Conservation (phyloP, 2,329 filamentous ascomycete genomes). For the Hypocrella siamensis region DNA sequence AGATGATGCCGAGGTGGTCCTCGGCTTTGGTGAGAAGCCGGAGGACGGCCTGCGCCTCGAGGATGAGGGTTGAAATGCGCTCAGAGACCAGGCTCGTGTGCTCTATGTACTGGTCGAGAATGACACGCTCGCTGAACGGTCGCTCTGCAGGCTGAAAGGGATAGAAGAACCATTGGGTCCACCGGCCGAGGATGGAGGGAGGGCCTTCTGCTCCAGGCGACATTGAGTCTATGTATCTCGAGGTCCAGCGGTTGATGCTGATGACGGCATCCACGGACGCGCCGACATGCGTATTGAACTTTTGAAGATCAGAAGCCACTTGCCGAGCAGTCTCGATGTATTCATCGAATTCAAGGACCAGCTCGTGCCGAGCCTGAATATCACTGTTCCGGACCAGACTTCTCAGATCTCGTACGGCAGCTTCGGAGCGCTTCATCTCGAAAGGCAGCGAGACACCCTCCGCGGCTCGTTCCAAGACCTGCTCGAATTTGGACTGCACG, state of each 20-base stretch:
- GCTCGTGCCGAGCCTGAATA: constrained; percentile 50
- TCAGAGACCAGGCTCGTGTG: constrained; percentile 57
- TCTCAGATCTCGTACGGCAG: constrained; percentile 57
- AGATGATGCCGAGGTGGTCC: constrained; percentile 52
- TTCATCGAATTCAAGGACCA: constrained; percentile 59
- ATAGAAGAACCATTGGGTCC: constrained; percentile 31
- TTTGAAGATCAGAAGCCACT: constrained; percentile 50
- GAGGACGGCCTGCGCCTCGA: constrained; percentile 54
- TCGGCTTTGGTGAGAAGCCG: constrained; percentile 52
- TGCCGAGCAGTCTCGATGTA: constrained; percentile 56
- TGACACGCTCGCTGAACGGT: constrained; percentile 32
- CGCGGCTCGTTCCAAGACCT: constrained; percentile 52
- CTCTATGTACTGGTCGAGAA: constrained; percentile 60
- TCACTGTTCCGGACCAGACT: constrained; percentile 56
- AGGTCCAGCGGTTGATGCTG: constrained; percentile 61
- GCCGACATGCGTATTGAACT: constrained; percentile 64
- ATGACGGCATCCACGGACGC: constrained; percentile 60
- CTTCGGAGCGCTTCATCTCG: constrained; percentile 66
- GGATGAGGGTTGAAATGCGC: constrained; percentile 51
- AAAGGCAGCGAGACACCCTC: constrained; percentile 53
- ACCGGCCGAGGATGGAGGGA: constrained; percentile 21
- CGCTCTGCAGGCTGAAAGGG: constrained; percentile 46
- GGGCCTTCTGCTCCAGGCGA: constrained; percentile 17
- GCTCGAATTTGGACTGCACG: constrained; percentile 59
- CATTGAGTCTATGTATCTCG: constrained; percentile 51